A percentile compares a stretch with the other conserved stretches of the same genome.
Evolutionary conservation across 208 protist species (phyloP).

Genomic region (Wallacemonas sp.): DNA sequence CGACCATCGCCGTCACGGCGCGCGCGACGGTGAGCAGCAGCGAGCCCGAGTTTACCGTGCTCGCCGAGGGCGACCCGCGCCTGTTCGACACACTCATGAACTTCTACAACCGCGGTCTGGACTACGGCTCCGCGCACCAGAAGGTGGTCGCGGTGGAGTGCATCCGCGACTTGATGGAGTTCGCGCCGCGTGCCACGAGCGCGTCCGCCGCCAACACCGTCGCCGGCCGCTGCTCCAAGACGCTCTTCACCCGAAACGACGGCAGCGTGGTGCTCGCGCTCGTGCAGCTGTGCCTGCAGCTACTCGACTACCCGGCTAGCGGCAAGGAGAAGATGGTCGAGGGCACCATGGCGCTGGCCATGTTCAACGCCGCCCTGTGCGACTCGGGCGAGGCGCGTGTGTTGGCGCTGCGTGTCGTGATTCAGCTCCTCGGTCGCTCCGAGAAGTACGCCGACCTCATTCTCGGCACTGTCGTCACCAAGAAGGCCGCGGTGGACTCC

Average conservation of each 20-base stretch:
- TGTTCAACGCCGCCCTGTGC: slow-evolving; percentile 89
- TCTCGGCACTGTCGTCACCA: slow-evolving; percentile 84
- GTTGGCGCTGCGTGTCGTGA: slow-evolving; percentile 75
- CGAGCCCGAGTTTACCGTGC: slow-evolving; percentile 65
- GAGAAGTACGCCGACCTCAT: slow-evolving; percentile 88
- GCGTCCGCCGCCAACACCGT: slow-evolving; percentile 76
- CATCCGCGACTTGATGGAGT: slow-evolving; percentile 86
- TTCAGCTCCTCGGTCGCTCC: slow-evolving; percentile 73
- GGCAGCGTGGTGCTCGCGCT: slow-evolving; percentile 82
- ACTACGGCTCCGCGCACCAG: slow-evolving; percentile 86
- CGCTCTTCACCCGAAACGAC: slow-evolving; percentile 90
- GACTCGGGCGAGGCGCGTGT: slow-evolving; percentile 82
- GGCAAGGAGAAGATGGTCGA: slow-evolving; percentile 92
- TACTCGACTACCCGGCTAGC: slow-evolving; percentile 80
- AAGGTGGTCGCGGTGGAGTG: slow-evolving; percentile 89
- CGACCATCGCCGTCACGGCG: slow-evolving; percentile 61
- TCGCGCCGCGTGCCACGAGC: slow-evolving; percentile 72
- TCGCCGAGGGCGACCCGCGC: slow-evolving; percentile 74
- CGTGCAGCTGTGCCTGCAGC: slow-evolving; percentile 81
- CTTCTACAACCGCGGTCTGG: slow-evolving; percentile 87
- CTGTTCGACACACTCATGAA: slow-evolving; percentile 86
- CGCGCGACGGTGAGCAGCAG: slow-evolving; percentile 52
- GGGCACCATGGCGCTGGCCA: slow-evolving; percentile 86
- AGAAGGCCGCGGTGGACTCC: slow-evolving; percentile 79
- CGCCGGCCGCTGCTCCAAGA: slow-evolving; percentile 89